Evolutionary conservation across 2,329 filamentous ascomycete genomes (phyloP).

Genomic region (Microascus cirrosus): DNA sequence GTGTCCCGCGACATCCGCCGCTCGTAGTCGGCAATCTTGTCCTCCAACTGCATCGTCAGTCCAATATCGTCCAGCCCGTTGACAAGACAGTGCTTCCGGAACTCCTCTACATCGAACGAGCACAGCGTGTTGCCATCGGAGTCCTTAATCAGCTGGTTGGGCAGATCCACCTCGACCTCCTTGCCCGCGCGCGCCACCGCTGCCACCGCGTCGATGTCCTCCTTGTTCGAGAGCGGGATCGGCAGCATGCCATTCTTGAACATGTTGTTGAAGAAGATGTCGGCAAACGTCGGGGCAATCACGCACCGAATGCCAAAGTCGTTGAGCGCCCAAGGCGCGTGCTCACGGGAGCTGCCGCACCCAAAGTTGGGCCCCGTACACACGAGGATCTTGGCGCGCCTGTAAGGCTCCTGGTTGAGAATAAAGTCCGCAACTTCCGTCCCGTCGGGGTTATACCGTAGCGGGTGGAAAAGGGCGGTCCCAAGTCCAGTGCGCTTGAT

Average conservation of each 20-base stretch:
- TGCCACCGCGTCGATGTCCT: slow-evolving; percentile 57
- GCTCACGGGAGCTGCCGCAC: slow-evolving; percentile 84
- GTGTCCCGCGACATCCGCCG: slow-evolving; percentile 62
- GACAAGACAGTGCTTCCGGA: slow-evolving; percentile 85
- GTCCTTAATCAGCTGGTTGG: slow-evolving; percentile 72
- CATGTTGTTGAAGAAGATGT: slow-evolving; percentile 99
- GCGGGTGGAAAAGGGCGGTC: slow-evolving; percentile 72
- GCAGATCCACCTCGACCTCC: slow-evolving; percentile 83
- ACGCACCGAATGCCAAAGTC: slow-evolving; percentile 94
- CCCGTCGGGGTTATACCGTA: slow-evolving; percentile 66
- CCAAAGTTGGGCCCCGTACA: slow-evolving; percentile 91
- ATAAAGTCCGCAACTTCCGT: slow-evolving; percentile 71
- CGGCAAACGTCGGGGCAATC: slow-evolving; percentile 67
- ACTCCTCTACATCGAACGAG: slow-evolving; percentile 79
- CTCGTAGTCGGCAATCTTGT: slow-evolving; percentile 81
- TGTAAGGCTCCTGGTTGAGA: slow-evolving; percentile 83
- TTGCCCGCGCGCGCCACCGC: slow-evolving; percentile 66
- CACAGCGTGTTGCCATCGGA: slow-evolving; percentile 63
- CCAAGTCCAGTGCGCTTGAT: slow-evolving; percentile 96
- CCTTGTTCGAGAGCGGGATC: slow-evolving; percentile 59
- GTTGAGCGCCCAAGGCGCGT: slow-evolving; percentile 91
- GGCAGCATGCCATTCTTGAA: slow-evolving; percentile 99
- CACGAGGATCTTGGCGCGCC: slow-evolving; percentile 76
- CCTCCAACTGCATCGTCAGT: slow-evolving; percentile 82
- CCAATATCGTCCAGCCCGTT: slow-evolving; percentile 96